Evolutionary conservation across 768 basidiomycete genomes (phyloP), one percentile per base, ranked within the genome.

Genomic region (Crassisporium funariophilum): DNA sequence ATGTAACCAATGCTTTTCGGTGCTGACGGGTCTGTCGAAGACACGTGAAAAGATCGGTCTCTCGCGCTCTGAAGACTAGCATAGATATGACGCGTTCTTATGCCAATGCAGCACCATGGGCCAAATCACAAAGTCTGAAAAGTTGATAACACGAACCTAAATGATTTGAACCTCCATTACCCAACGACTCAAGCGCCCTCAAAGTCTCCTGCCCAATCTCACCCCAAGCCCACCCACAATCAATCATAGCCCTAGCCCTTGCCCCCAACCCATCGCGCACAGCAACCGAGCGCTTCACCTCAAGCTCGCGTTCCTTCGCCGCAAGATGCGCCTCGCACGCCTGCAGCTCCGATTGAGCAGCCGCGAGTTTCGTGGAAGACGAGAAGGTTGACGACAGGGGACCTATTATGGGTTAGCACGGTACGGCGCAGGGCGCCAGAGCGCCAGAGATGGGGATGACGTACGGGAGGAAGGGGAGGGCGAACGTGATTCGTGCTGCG

Each of bases 251-350:
- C 13, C 68, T 72, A 52, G 81, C 83, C 3, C 91, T 75, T 3
- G 71, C 69, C 1, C 78, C 73, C 16, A 93, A 70, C 0, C 88
- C 88, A 34, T 82, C 77, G 5, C 75, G 70, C 10, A 88, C 73
- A 6, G 83, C 72, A n/a, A 68, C 68, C n/a, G 70, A 63, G 0
- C 88, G 73, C 38, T 75, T 67, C 0, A 59, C 57, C 4, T 77
- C 77, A 5, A 91, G 74, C 47, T 84, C 84, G 15, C 67, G 74
- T 59, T 93, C 88, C 61, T 88, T 88, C 20, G 68, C 49, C 0
- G 83, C 83, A 2, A 93, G 74, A 44, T 86, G 86, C 0, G 78
- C 71, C 59, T 93, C 90, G 62, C 91, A 93, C 7, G 88, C 91
- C 56, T 90, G 89, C 15, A 92, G 71, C 52, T 91, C 86, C 0